Evolutionary conservation across 1,284 basidiomycete genomes (phyloP).

Genomic region (Ceratobasidium sp.): DNA sequence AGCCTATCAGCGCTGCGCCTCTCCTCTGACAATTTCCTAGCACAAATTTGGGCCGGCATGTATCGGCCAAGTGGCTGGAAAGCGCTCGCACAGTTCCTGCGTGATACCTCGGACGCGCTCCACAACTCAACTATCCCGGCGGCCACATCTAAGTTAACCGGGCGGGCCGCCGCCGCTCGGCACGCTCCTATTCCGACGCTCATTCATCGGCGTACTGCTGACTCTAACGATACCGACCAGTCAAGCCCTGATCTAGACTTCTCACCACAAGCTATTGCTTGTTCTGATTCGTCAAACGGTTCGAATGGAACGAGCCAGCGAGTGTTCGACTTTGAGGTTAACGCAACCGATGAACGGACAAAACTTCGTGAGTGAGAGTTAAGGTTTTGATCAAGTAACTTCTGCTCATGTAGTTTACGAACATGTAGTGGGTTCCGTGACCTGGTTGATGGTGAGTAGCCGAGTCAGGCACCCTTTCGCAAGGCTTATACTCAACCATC

Average conservation of each 20-base stretch:
- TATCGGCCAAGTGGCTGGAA: slow-evolving; percentile 37
- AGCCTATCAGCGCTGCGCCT: too few relatives aligned
- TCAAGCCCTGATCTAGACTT: neutral
- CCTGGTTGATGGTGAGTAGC: slow-evolving; percentile 2
- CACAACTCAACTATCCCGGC: slow-evolving; percentile 2
- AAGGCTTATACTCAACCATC: neutral
- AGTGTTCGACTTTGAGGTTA: slow-evolving; percentile 20
- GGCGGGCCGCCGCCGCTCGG: neutral
- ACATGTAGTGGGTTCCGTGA: neutral
- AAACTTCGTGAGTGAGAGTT: neutral
- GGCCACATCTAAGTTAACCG: neutral
- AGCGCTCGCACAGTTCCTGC: slow-evolving; percentile 16
- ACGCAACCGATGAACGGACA: neutral
- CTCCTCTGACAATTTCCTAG: neutral
- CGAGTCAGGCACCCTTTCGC: neutral
- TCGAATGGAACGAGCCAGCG: slow-evolving; percentile 6
- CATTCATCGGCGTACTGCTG: neutral
- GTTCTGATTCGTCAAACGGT: slow-evolving; percentile 43
- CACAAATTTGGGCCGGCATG: slow-evolving; percentile 31
- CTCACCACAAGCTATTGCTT: slow-evolving; percentile 34
- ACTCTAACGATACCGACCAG: neutral
- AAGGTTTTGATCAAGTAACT: neutral
- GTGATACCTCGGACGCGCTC: neutral
- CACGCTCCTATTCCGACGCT: neutral
- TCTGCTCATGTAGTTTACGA: neutral